Evolutionary conservation across 129 eudicot species (phyloP).

Genomic region (Solidago caesia): DNA sequence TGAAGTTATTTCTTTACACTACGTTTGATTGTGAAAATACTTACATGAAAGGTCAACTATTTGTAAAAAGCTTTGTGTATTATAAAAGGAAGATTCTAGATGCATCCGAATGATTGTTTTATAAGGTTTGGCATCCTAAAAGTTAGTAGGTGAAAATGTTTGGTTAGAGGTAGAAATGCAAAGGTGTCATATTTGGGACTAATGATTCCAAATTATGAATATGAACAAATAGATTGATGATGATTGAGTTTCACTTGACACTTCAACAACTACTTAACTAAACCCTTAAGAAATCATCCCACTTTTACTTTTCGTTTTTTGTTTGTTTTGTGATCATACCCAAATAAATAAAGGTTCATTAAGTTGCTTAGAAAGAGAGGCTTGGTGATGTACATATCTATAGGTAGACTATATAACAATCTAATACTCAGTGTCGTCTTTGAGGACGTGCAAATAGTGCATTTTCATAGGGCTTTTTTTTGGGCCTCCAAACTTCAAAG

Average conservation of each 20-base stretch:
- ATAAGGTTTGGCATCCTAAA: constrained; percentile 31
- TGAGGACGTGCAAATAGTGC: no score
- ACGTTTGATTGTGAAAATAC: no score
- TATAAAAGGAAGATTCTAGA: constrained; percentile 4
- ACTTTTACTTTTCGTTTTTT: not conserved
- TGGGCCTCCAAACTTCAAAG: no score
- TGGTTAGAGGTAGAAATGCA: constrained; percentile 21
- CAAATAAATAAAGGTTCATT: constrained; percentile 1
- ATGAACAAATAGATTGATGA: constrained; percentile 32
- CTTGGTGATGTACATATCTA: not conserved
- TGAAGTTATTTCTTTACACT: no score
- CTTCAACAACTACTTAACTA: constrained; percentile 37
- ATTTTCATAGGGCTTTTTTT: no score
- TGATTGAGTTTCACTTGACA: constrained; percentile 21
- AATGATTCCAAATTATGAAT: constrained; percentile 22
- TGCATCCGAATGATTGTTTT: constrained; percentile 23
- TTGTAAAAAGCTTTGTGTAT: not conserved
- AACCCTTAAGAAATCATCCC: constrained; percentile 30
- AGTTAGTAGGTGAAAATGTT: constrained; percentile 21
- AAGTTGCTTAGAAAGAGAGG: constrained; percentile 6
- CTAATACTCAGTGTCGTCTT: no score
- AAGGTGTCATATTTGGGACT: constrained; percentile 21
- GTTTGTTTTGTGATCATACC: constrained; percentile 11
- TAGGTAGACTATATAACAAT: no score
- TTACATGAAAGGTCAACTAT: not conserved